Percentiles rank a stretch among this genome's conserved stretches.
phyloP scores from a whole-genome alignment of 805 yeast species.

The Wickerhamiella cacticola region DNA sequence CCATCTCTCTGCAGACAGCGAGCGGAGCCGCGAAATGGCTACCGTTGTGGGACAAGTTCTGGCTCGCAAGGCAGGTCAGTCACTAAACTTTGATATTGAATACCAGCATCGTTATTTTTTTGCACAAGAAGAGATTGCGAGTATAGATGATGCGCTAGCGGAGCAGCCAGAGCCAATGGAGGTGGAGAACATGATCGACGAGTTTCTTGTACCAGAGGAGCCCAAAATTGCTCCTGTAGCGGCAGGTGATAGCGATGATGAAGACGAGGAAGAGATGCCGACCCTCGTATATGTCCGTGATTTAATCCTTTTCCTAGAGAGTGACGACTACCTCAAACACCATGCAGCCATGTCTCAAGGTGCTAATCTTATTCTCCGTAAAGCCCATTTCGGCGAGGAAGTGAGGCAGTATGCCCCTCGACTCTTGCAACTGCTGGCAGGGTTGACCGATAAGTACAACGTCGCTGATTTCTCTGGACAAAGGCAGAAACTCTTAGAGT shows the following conservation, averaged over 20 bases:
- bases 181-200: constrained; percentile 16
- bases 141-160: constrained; percentile 4
- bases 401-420: constrained; percentile 45
- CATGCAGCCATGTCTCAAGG: constrained; percentile 41
- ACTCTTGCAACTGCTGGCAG: constrained; percentile 40
- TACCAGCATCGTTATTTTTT: constrained; percentile 20
- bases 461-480: constrained; percentile 50
- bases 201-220: constrained; percentile 13
- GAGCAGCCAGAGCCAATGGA: neutral
- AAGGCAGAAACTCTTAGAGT: constrained; percentile 51
- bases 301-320: constrained; percentile 43
- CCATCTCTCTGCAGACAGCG: constrained; percentile 41
- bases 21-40: constrained; percentile 39
- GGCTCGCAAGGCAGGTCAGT: constrained; percentile 20
- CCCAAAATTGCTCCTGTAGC: constrained; percentile 18
- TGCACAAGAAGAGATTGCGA: constrained; percentile 14
- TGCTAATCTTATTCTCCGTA: constrained; percentile 52
- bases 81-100: constrained; percentile 24
- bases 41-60: constrained; percentile 43
- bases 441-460: constrained; percentile 45
- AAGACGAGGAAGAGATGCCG: constrained; percentile 30
- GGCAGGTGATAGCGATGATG: constrained; percentile 25
- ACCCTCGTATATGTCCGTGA: constrained; percentile 65
- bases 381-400: constrained; percentile 48
- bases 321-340: constrained; percentile 38